phyloP scores from a whole-genome alignment of 441 rosid species.

The Syzygium syzygioides region DNA sequence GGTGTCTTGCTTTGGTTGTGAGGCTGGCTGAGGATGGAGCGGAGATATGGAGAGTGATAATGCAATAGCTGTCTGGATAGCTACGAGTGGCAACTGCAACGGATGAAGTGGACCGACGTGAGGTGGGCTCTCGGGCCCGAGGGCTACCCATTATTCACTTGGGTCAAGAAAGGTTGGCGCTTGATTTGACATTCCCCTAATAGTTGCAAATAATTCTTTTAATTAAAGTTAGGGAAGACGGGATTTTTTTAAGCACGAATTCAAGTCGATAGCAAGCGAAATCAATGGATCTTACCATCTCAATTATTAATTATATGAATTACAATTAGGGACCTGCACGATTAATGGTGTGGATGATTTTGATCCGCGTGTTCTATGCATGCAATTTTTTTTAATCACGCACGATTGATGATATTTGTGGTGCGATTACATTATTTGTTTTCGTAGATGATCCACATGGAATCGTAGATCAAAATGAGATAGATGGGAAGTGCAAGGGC shows the following conservation, averaged over 20 bases:
- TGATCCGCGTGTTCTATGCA: neutral
- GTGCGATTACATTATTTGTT: too few species aligned
- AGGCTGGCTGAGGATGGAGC: neutral
- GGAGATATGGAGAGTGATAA: neutral
- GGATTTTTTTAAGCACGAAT: neutral
- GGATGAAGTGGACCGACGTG: neutral
- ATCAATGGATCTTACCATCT: neutral
- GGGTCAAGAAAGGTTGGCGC: neutral
- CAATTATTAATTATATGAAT: neutral
- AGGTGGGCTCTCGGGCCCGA: neutral
- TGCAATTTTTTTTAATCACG: too few species aligned
- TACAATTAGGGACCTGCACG: fast-evolving
- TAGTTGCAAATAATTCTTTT: neutral
- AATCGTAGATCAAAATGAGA: neutral
- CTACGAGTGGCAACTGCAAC: neutral
- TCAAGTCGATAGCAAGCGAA: neutral
- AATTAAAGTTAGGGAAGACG: neutral
- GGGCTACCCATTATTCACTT: neutral
- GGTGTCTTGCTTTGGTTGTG: neutral
- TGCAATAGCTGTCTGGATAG: neutral
- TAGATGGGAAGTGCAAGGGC: neutral
- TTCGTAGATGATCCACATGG: too few species aligned
- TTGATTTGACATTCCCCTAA: too few species aligned
- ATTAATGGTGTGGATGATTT: neutral
- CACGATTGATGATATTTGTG: too few species aligned